Evolutionary conservation across 2,329 filamentous ascomycete species (phyloP).

Genomic region (Talaromyces pinophilus): DNA sequence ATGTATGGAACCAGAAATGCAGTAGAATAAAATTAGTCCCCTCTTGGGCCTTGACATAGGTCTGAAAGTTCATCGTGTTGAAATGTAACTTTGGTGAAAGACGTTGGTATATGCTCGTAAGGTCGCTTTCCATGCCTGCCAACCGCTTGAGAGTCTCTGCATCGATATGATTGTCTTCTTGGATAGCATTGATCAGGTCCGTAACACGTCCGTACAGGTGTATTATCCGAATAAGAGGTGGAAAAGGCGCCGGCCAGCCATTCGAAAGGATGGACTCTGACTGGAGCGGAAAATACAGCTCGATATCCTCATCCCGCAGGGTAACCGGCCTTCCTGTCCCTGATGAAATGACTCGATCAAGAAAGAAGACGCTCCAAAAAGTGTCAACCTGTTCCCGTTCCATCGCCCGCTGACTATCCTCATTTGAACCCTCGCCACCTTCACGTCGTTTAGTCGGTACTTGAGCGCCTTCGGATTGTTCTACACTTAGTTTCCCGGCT

Average conservation of each 20-base stretch:
- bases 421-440: slow-evolving; percentile 21
- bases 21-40: slow-evolving; percentile 84
- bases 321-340: slow-evolving; percentile 83
- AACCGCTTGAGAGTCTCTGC: slow-evolving; percentile 71
- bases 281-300: slow-evolving; percentile 67
- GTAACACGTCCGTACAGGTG: slow-evolving; percentile 83
- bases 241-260: slow-evolving; percentile 75
- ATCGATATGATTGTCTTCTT: slow-evolving; percentile 70
- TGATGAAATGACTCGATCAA: slow-evolving; percentile 84
- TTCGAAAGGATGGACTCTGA: slow-evolving; percentile 56
- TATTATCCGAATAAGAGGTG: slow-evolving; percentile 78
- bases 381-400: slow-evolving; percentile 84
- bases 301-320: slow-evolving; percentile 80
- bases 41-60: slow-evolving; percentile 76
- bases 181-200: slow-evolving; percentile 78
- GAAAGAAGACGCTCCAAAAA: slow-evolving; percentile 86
- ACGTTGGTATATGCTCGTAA: slow-evolving; percentile 73
- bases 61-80: slow-evolving; percentile 81
- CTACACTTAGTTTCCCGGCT: slow-evolving; percentile 46
- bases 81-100: slow-evolving; percentile 76
- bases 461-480: slow-evolving; percentile 48
- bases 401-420: slow-evolving; percentile 54
- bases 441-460: slow-evolving; percentile 25
- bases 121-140: slow-evolving; percentile 74
- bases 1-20: slow-evolving; percentile 85